Percentiles rank a stretch among this genome's conserved stretches.
Conservation (phyloP, 352 stramenopile species). For the Globisporangium cylindrosporum region DNA sequence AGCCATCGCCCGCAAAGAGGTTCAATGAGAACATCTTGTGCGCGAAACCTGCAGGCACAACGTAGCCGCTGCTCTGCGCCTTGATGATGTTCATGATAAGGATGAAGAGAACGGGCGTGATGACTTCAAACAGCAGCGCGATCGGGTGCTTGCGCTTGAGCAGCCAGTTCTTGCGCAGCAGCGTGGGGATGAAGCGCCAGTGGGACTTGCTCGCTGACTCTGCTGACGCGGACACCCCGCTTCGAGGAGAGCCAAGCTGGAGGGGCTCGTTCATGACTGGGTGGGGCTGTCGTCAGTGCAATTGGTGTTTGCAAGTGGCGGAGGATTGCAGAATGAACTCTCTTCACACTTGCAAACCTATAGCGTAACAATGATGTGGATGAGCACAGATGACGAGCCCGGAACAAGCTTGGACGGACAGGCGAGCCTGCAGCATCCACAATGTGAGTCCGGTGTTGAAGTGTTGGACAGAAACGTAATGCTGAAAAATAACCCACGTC, state of each 20-base stretch:
- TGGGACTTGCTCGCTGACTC: constrained; percentile 17
- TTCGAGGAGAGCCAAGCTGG: constrained; percentile 9
- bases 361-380: too few species aligned
- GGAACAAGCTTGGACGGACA: too few species aligned
- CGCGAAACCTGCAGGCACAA: constrained; percentile 37
- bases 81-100: constrained; percentile 57
- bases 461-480: too few species aligned
- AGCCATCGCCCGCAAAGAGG: constrained; percentile 37
- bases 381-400: too few species aligned
- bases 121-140: constrained; percentile 49
- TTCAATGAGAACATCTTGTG: constrained; percentile 29
- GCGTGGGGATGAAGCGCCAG: constrained; percentile 45
- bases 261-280: constrained; percentile 8
- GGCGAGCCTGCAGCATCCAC: too few species aligned
- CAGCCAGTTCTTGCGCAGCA: constrained; percentile 79
- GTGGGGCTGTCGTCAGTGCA: too few species aligned
- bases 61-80: constrained; percentile 28
- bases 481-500: too few species aligned
- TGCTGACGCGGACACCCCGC: neutral
- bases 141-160: constrained; percentile 68
- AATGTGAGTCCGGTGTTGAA: too few species aligned
- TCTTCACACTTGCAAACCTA: too few species aligned
- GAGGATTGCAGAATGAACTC: too few species aligned
- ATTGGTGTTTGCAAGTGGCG: too few species aligned
- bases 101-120: constrained; percentile 61